phyloP scores from a whole-genome alignment of 2,329 filamentous ascomycete species.

The Chalaropsis ovoidea region DNA sequence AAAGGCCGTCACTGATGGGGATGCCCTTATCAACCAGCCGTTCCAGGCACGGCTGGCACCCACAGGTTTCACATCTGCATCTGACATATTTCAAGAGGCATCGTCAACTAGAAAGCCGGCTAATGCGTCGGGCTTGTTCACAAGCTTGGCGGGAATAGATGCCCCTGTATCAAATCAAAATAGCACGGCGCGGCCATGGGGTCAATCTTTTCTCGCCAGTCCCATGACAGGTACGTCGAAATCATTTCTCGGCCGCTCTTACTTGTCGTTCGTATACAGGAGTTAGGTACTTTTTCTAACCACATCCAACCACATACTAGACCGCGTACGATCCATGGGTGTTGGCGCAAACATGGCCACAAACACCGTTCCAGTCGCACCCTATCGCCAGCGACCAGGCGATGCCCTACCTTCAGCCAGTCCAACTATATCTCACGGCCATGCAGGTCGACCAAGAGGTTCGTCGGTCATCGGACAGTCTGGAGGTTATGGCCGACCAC shows the following conservation, averaged over 20 bases:
- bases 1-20: constrained; percentile 40
- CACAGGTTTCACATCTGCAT: background rate
- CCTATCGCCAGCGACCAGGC: constrained; percentile 23
- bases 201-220: constrained; percentile 6
- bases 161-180: background rate
- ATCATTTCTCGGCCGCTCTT: background rate
- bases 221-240: constrained; percentile 2
- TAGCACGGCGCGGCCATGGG: background rate
- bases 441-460: background rate
- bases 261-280: background rate
- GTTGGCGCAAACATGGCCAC: constrained; percentile 29
- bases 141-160: background rate
- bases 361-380: constrained; percentile 20
- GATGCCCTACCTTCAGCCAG: constrained; percentile 9
- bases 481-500: background rate
- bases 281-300: background rate
- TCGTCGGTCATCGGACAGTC: constrained; percentile 16
- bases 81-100: background rate
- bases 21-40: background rate
- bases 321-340: constrained; percentile 30
- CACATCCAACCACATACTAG: background rate
- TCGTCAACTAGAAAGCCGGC: background rate
- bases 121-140: background rate
- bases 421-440: background rate
- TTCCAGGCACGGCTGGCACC: background rate